Evolutionary conservation across 73 alveolate genomes (phyloP).

Genomic region (Effrenium voratum): DNA sequence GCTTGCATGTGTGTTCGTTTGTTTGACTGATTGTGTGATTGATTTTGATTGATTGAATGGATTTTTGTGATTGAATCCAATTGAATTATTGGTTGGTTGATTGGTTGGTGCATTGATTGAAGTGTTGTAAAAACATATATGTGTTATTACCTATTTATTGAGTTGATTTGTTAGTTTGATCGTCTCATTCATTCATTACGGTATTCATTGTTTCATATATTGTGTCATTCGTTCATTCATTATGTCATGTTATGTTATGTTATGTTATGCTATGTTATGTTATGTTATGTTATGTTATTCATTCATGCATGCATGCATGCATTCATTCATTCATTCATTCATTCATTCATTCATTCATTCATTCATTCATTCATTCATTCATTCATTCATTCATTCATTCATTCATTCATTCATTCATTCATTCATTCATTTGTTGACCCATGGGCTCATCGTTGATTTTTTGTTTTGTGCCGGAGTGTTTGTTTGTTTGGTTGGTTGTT

Average conservation of each 20-base stretch:
- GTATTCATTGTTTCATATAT: no score
- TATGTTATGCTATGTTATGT: not conserved
- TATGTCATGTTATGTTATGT: not conserved
- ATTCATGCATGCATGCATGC: not conserved
- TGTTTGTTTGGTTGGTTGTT: not conserved
- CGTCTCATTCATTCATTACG: not conserved
- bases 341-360: no score
- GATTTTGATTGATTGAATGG: no score
- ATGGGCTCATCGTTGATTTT: no score
- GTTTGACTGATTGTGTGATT: no score
- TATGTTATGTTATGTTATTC: not conserved
- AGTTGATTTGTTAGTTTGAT: not conserved
- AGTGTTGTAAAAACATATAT: not conserved
- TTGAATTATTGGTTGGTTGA: not conserved
- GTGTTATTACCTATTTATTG: not conserved
- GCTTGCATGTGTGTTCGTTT: no score
- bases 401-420: not conserved
- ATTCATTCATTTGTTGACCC: not conserved
- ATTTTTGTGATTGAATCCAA: no score
- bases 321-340: not conserved
- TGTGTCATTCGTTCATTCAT: not conserved
- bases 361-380: not conserved
- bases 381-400: no score
- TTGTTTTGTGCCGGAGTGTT: not conserved
- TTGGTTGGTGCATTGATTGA: not conserved